phyloP scores from a whole-genome alignment of 768 basidiomycete species.

The Cyathus striatus region DNA sequence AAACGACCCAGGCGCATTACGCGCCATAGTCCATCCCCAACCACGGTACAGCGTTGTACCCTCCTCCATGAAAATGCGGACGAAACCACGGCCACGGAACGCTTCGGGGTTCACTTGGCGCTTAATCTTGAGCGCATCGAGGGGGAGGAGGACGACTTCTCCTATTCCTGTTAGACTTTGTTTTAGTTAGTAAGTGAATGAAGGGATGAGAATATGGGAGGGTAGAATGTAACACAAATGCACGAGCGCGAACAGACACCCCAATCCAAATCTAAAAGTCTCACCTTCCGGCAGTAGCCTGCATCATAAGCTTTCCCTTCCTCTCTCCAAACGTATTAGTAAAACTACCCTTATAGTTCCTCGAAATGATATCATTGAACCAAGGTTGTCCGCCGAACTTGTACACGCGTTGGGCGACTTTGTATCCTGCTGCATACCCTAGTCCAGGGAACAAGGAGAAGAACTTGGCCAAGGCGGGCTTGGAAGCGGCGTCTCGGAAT shows the following conservation, averaged over 20 bases:
- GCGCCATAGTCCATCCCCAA: slow-evolving; percentile 98
- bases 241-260: too few relatives aligned
- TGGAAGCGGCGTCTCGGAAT: slow-evolving; percentile 79
- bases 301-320: slow-evolving; percentile 93
- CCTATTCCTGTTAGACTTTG: slow-evolving; percentile 75
- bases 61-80: slow-evolving; percentile 90
- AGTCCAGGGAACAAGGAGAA: slow-evolving; percentile 96
- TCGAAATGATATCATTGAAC: slow-evolving; percentile 88
- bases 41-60: slow-evolving; percentile 91
- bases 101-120: slow-evolving; percentile 98
- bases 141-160: slow-evolving; percentile 96
- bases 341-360: slow-evolving; percentile 78
- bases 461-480: slow-evolving; percentile 62
- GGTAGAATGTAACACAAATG: too few relatives aligned
- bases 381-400: slow-evolving; percentile 99
- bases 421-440: slow-evolving; percentile 98
- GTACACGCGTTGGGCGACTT: slow-evolving; percentile 89
- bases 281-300: slow-evolving; percentile 91
- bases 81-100: slow-evolving; percentile 87
- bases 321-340: slow-evolving; percentile 87
- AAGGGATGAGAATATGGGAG: too few relatives aligned
- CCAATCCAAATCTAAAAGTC: slow-evolving; percentile 16
- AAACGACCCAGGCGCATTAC: slow-evolving; percentile 94
- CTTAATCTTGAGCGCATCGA: slow-evolving; percentile 98
- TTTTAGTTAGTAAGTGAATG: too few relatives aligned